phyloP scores from a whole-genome alignment of 2,329 filamentous ascomycete species.

The Zarea fungicola region DNA sequence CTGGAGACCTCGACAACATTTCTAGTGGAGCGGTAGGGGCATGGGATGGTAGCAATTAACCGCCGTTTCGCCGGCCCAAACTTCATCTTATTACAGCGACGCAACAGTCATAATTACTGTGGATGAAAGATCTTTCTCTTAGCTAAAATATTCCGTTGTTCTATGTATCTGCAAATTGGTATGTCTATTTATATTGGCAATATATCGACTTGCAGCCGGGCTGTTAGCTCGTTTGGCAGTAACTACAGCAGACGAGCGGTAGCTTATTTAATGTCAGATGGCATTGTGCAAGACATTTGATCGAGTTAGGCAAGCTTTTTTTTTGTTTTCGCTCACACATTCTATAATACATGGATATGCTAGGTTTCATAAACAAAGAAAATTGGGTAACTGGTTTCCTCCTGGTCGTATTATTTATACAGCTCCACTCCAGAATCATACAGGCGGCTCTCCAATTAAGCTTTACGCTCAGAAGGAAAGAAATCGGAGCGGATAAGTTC shows the following conservation, averaged over 20 bases:
- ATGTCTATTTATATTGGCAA: too few relatives aligned
- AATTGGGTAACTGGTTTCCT: background rate
- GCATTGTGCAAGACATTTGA: too few relatives aligned
- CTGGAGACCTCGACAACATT: constrained; percentile 7
- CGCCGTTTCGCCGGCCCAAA: constrained; percentile 12
- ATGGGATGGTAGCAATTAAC: constrained; percentile 2
- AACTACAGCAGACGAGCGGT: too few relatives aligned
- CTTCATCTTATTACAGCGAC: background rate
- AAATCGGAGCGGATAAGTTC: constrained; percentile 58
- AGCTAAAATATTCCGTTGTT: too few relatives aligned
- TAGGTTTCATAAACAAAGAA: constrained; percentile 4
- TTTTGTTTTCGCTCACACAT: background rate
- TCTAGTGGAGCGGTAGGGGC: constrained; percentile 13
- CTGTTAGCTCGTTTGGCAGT: too few relatives aligned
- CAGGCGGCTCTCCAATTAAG: background rate
- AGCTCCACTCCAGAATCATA: background rate
- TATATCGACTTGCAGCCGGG: too few relatives aligned
- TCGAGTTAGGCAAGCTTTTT: background rate
- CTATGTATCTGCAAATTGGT: too few relatives aligned
- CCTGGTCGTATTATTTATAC: constrained; percentile 3
- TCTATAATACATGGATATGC: constrained; percentile 11
- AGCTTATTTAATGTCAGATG: too few relatives aligned
- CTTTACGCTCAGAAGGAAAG: constrained; percentile 16
- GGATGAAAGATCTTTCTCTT: too few relatives aligned
- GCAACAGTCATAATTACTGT: too few relatives aligned